Evolutionary conservation across 768 basidiomycete species (phyloP).

Genomic region (Phanerodontia chrysosporium): DNA sequence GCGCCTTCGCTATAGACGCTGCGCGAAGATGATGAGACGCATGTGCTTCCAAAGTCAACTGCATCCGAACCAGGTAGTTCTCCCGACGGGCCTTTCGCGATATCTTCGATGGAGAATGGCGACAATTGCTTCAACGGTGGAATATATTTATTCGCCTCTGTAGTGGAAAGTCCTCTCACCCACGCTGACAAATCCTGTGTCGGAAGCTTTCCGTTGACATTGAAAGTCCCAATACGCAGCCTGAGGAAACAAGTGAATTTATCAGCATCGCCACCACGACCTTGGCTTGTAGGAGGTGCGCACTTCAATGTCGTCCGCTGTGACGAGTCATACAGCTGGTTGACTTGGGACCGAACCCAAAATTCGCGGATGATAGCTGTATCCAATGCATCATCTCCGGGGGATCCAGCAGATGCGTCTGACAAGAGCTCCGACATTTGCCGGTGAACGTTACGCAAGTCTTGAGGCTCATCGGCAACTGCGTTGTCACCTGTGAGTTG

Average conservation of each 20-base stretch:
- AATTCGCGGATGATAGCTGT: slow-evolving; percentile 55
- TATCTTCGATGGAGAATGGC: slow-evolving; percentile 20
- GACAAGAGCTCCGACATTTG: slow-evolving; percentile 57
- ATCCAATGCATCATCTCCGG: slow-evolving; percentile 59
- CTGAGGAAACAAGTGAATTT: no score
- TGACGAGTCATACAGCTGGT: slow-evolving; percentile 20
- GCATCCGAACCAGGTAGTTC: neutral
- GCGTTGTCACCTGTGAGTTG: neutral
- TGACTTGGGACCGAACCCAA: slow-evolving; percentile 52
- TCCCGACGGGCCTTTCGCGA: neutral
- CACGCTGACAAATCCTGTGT: slow-evolving; percentile 69
- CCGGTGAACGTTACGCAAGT: slow-evolving; percentile 47
- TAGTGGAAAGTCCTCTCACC: slow-evolving; percentile 36
- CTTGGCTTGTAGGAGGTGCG: no score
- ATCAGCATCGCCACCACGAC: no score
- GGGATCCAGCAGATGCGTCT: slow-evolving; percentile 53
- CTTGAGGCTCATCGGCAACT: slow-evolving; percentile 45
- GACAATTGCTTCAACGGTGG: slow-evolving; percentile 22
- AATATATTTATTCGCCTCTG: slow-evolving; percentile 11
- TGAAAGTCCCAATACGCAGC: slow-evolving; percentile 75
- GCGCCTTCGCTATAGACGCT: neutral
- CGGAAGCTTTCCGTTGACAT: slow-evolving; percentile 76
- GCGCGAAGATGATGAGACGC: neutral
- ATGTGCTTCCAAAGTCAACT: neutral
- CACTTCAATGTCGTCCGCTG: slow-evolving; percentile 16